phyloP scores from a whole-genome alignment of 1,284 basidiomycete species.

The Ceratobasidium theobromae region DNA sequence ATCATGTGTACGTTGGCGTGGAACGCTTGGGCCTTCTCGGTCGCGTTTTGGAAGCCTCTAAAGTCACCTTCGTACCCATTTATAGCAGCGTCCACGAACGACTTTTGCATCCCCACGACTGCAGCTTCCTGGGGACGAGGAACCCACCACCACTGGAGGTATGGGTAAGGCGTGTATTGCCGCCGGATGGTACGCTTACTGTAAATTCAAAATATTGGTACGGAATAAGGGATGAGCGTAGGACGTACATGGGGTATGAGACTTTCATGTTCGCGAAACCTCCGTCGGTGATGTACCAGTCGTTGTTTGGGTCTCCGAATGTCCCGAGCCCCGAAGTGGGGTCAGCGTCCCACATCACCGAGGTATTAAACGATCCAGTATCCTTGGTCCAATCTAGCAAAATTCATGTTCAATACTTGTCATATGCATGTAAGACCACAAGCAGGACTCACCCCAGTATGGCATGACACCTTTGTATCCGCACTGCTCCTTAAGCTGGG shows the following conservation, averaged over 20 bases:
- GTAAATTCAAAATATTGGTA: background rate
- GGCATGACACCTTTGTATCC: constrained; percentile 28
- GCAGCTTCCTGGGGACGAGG: constrained; percentile 18
- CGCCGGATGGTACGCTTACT: constrained; percentile 6
- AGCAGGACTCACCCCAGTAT: constrained; percentile 22
- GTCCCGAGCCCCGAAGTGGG: constrained; percentile 16
- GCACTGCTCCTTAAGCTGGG: background rate
- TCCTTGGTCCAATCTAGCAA: constrained; percentile 29
- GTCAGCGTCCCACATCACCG: constrained; percentile 15
- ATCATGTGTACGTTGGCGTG: constrained; percentile 26
- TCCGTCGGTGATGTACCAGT: constrained; percentile 7
- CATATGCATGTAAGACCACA: background rate
- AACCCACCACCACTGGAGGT: constrained; percentile 27
- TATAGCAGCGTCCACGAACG: constrained; percentile 12
- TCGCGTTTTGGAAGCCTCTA: constrained; percentile 25
- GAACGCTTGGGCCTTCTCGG: constrained; percentile 27
- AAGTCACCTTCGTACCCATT: constrained; percentile 23
- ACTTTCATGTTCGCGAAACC: constrained; percentile 15
- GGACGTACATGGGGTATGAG: constrained; percentile 16
- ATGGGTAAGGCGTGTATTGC: constrained; percentile 20
- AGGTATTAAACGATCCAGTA: constrained; percentile 19
- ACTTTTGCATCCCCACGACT: background rate
- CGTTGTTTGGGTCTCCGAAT: constrained; percentile 14
- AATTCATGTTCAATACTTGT: background rate
- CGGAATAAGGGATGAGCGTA: background rate